phyloP scores from a whole-genome alignment of 1,284 basidiomycete genomes.

The Cutaneotrichosporon sp. region DNA sequence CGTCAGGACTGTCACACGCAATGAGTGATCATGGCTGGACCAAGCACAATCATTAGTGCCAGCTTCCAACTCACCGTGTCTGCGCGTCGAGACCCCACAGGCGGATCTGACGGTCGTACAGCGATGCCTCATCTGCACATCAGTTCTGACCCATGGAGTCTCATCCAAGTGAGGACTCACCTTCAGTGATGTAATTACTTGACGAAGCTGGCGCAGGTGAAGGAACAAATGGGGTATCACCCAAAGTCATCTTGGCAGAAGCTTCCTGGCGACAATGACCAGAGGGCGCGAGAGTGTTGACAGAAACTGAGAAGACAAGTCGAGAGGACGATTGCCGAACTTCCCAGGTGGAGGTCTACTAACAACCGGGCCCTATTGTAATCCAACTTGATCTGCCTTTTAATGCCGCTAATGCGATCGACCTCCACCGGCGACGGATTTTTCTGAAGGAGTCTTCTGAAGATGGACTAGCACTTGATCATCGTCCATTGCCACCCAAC shows the following conservation, averaged over 20 bases:
- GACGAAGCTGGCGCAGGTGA: not conserved
- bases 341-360: not conserved
- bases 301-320: not conserved
- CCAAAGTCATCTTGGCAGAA: not conserved
- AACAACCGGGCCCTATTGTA: not conserved
- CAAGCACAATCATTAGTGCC: not conserved
- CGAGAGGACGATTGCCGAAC: not conserved
- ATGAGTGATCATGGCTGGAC: not conserved
- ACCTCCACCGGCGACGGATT: conserved; percentile 9
- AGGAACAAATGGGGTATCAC: no score
- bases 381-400: not conserved
- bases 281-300: not conserved
- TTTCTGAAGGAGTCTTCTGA: conserved; percentile 2
- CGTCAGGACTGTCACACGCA: not conserved
- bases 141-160: not conserved
- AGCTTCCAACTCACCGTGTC: conserved; percentile 60
- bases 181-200: conserved; percentile 37
- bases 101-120: conserved; percentile 96
- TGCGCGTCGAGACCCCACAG: conserved; percentile 98
- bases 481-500: not conserved
- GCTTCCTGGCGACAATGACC: no score
- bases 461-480: not conserved
- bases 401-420: conserved; percentile 5
- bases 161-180: conserved; percentile 12
- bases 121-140: conserved; percentile 65